phyloP scores from a whole-genome alignment of 1,139 yeast genomes.

The Pichia cactophila region DNA sequence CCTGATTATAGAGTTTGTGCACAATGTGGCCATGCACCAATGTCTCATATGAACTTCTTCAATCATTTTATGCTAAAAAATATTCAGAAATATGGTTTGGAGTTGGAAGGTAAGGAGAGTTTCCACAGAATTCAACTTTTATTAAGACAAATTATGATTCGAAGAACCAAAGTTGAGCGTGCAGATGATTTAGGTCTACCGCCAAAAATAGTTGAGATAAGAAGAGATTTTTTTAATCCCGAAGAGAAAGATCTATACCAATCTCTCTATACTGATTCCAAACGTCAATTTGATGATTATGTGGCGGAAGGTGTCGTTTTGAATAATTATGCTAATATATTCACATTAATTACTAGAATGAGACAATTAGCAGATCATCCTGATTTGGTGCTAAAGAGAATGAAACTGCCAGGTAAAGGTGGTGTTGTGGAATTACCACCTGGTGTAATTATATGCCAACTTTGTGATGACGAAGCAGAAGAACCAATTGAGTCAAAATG shows the following conservation, averaged over 20 bases:
- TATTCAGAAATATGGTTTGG: constrained; percentile 76
- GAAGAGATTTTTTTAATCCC: constrained; percentile 80
- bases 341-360: constrained; percentile 93
- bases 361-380: constrained; percentile 98
- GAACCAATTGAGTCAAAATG: constrained; percentile 94
- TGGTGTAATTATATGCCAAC: constrained; percentile 76
- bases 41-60: constrained; percentile 92
- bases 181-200: constrained; percentile 97
- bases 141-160: constrained; percentile 72
- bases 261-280: constrained; percentile 78
- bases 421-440: constrained; percentile 20
- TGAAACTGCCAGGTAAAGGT: constrained; percentile 17
- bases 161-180: constrained; percentile 90
- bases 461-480: constrained; percentile 97
- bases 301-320: constrained; percentile 94
- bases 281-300: constrained; percentile 75
- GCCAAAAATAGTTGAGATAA: constrained; percentile 82
- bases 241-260: constrained; percentile 91
- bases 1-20: constrained; percentile 80
- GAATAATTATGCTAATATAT: constrained; percentile 93
- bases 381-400: constrained; percentile 74
- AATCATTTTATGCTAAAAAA: constrained; percentile 92
- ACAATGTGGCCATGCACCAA: constrained; percentile 80
- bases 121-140: constrained; percentile 69
- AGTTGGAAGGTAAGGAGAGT: constrained; percentile 72